Evolutionary conservation across 768 basidiomycete species (phyloP), one percentile per base, ranked within the genome.

Genomic region (Galerina marginata): DNA sequence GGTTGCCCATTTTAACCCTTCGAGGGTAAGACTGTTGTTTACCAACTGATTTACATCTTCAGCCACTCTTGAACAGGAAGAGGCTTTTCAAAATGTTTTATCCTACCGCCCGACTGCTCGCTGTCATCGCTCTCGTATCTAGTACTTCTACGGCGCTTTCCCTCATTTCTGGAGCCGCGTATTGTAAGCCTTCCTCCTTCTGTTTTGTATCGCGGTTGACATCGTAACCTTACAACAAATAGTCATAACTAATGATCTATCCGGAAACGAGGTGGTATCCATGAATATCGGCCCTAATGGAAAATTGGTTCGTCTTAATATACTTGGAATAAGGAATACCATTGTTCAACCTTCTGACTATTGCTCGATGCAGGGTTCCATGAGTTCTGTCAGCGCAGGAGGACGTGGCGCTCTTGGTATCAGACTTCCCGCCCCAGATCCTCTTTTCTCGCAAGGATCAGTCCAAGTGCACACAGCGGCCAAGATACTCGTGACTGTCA

Each of bases 371-470:
- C 15, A 61, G 60, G 50, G 55, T 6, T n/a, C 49, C 2, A 49
- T 61, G 7, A 57, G 33, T 29, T 43, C 60, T 3, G 42, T 53
- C 44, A 61, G 55, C 16, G 55, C 60, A 3, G 55, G 44, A 25
- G 60, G 60, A 3, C 60, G 50, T 36, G 60, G 60, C 1, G 43
- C 15, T 0, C 60, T 56, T n/a, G 60, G 55, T 3, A 44, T 50
- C 1, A 50, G 47, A 38, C 11, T 9, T 51, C 14, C 55, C 6
- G 55, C 45, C 6, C 50, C 78, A 9, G 81, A 83, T 56, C 65
- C 75, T 20, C 60, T 80, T 20, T 79, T 81, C 71, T 73, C 74
- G 20, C 79, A 81, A 68, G 79, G 76, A 20, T 67, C 77, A 9
- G 68, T 82, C 59, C 76, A 77, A 59, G 75, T 74, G n/a, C 74